Base-by-base conservation (phyloP, 1,284 basidiomycete species). In the Retiboletus flavoniger region DNA sequence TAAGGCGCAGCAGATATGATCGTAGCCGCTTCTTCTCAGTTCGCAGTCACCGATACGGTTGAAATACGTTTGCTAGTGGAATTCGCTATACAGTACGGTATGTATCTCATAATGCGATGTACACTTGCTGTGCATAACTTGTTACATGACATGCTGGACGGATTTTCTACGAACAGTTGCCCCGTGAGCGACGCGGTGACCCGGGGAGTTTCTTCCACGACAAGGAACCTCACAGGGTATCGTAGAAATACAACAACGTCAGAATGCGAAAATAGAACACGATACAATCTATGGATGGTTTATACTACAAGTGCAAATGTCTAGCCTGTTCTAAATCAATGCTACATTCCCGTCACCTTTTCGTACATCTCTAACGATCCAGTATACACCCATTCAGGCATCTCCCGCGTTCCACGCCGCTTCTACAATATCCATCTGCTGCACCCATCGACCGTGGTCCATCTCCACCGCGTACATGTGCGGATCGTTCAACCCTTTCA, bases 401-500 rank as follows among this genome's bases (percentile, higher is more conserved):
- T 13, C 31, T 16, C 28, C 13, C 17, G 45, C 16, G n/a, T 38
- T 56, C 39, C 19, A 28, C 9, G 11, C 31, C 9, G 3, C 36
- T n/a, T 29, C 26, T 19, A 43, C 7, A 32, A 56, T 31, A 4
- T 47, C 29, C 34, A 36, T 34, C 17, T 9, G 16, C 14, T 9
- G n/a, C 24, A 14, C 31, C 39, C 39, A 41, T 28, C 53, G 49
- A 2, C 26, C 24, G 3, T 61, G 32, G 8, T 52, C 50, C 60
- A 60, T 57, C n/a, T 65, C 48, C 10, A 62, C 60, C 10, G 51
- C 60, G 28, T 34, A 62, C 51, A 44, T 44, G 17, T 44, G 43
- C 28, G 29, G 17, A 21, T 45, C 7, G 17, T 43, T 46, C 34
- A 63, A 7, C 7, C 59, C 59, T 11, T 31, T 45, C 42, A 60